Percentiles rank a stretch among this genome's conserved stretches.
Conservation (phyloP, 768 basidiomycete genomes). For the Agrocybe pediades region DNA sequence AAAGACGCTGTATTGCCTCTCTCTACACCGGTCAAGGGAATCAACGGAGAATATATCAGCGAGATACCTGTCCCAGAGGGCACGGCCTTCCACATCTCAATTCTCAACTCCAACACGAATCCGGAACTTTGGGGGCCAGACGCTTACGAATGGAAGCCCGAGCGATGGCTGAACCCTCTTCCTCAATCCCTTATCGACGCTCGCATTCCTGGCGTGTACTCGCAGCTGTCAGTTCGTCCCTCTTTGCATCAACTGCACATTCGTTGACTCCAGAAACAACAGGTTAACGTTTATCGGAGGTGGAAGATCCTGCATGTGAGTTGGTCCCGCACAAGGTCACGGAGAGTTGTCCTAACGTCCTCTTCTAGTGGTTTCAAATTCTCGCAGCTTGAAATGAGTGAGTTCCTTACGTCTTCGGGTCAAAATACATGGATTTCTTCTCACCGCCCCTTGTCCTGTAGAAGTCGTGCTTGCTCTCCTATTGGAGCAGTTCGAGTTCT, state of each 20-base stretch:
- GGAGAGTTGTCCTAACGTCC: background rate
- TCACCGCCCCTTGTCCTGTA: background rate
- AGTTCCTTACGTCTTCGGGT: constrained; percentile 12
- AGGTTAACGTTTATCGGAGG: constrained; percentile 41
- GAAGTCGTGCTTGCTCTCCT: constrained; percentile 23
- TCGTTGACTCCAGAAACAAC: background rate
- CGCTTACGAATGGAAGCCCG: constrained; percentile 47
- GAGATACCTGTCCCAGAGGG: constrained; percentile 41
- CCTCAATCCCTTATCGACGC: constrained; percentile 11
- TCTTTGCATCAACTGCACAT: background rate
- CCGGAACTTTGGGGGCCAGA: constrained; percentile 43
- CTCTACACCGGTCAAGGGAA: constrained; percentile 37
- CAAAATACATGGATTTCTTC: background rate
- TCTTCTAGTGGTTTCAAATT: constrained; percentile 35
- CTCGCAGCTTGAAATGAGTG: constrained; percentile 53
- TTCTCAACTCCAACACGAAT: constrained; percentile 31
- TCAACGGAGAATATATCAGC: constrained; percentile 32
- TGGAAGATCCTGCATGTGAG: constrained; percentile 43
- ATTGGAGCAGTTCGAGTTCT: constrained; percentile 19
- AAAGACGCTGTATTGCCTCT: constrained; percentile 27
- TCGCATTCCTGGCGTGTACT: constrained; percentile 19
- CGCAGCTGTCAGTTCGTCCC: constrained; percentile 11
- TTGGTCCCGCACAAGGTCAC: background rate
- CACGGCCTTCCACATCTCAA: constrained; percentile 35
- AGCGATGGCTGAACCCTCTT: constrained; percentile 38